Conservation (phyloP, 306 rosid species). For the Sechiopsis laciniata region DNA sequence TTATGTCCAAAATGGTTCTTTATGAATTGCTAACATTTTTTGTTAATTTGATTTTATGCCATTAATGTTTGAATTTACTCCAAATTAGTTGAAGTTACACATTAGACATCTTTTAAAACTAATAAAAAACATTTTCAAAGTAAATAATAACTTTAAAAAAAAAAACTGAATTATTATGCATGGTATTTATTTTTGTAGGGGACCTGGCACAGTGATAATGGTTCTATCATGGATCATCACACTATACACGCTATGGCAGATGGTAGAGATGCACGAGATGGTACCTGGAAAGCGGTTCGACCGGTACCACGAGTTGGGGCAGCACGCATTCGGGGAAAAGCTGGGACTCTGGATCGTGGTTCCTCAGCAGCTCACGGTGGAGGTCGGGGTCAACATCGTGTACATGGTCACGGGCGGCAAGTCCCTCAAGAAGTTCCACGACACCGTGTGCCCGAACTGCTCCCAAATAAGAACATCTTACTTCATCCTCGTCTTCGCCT, state of each 20-base stretch:
- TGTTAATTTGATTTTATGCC: too few relatives aligned
- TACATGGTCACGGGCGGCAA: slow-evolving; percentile 73
- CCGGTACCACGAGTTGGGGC: slow-evolving; percentile 82
- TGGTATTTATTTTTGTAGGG: slow-evolving; percentile 33
- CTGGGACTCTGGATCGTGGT: slow-evolving; percentile 66
- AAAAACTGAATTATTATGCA: too few relatives aligned
- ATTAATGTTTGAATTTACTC: too few relatives aligned
- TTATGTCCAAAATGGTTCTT: not conserved
- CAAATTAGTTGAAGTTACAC: too few relatives aligned
- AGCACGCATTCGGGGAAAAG: slow-evolving; percentile 66
- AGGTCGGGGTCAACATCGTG: slow-evolving; percentile 63
- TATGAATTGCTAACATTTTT: too few relatives aligned
- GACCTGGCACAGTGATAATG: slow-evolving; percentile 47
- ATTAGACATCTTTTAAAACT: too few relatives aligned
- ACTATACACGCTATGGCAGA: slow-evolving; percentile 73
- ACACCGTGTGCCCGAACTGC: slow-evolving; percentile 43
- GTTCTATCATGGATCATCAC: slow-evolving; percentile 70
- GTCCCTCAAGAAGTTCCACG: slow-evolving; percentile 49
- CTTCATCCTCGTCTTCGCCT: slow-evolving; percentile 55
- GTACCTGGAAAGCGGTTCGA: slow-evolving; percentile 73
- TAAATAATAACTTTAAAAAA: too few relatives aligned
- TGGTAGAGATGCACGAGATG: slow-evolving; percentile 97
- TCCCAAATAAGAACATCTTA: slow-evolving; percentile 30
- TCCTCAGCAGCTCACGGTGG: slow-evolving; percentile 66
- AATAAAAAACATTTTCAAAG: too few relatives aligned